Conservation (phyloP, 2,329 filamentous ascomycete species). For the Trichophyton schoenleinii region DNA sequence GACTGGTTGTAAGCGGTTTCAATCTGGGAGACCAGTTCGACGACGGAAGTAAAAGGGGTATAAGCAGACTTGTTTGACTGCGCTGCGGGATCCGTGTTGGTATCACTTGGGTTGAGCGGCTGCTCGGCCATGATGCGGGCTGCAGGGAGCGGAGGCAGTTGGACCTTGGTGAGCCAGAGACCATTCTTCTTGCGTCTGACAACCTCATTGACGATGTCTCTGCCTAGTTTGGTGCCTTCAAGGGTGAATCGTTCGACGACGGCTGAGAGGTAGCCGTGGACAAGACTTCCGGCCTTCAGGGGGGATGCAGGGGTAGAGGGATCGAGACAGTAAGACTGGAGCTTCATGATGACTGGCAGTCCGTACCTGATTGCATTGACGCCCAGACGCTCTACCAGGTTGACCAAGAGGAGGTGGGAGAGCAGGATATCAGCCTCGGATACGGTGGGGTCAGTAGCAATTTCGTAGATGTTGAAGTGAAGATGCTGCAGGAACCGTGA, state of each 20-base stretch:
- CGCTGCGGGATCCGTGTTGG: conserved; percentile 20
- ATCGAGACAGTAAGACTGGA: conserved; percentile 65
- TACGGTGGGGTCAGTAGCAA: conserved; percentile 59
- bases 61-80: conserved; percentile 28
- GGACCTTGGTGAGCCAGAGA: conserved; percentile 66
- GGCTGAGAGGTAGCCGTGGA: conserved; percentile 80
- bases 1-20: conserved; percentile 51
- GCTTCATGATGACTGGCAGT: conserved; percentile 73
- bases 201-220: conserved; percentile 64
- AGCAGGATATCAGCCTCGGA: conserved; percentile 61
- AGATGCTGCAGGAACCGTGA: conserved; percentile 70
- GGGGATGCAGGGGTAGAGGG: conserved; percentile 47
- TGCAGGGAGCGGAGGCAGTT: conserved; percentile 54
- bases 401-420: conserved; percentile 63
- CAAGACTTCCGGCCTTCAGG: conserved; percentile 67
- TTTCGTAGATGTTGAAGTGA: conserved; percentile 82
- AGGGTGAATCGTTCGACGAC: conserved; percentile 67
- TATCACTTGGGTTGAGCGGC: conserved; percentile 3
- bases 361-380: conserved; percentile 70
- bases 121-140: conserved; percentile 35
- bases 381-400: conserved; percentile 62
- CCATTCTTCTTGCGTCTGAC: conserved; percentile 57
- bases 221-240: conserved; percentile 55
- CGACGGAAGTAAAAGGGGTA: conserved; percentile 62
- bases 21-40: conserved; percentile 60